Evolutionary conservation across 129 eudicot genomes (phyloP).

Genomic region (Apium graveolens): DNA sequence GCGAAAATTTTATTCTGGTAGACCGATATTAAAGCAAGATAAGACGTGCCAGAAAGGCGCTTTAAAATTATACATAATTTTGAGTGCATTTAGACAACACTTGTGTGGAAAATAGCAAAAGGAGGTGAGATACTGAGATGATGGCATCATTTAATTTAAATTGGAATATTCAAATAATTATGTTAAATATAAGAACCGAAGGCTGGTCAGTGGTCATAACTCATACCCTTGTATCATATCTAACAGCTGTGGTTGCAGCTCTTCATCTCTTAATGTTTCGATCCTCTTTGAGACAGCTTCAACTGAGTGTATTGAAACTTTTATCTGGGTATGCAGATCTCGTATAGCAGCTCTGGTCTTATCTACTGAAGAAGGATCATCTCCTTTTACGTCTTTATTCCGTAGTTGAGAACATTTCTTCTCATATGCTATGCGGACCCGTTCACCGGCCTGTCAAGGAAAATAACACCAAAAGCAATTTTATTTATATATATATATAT

Average conservation of each 20-base stretch:
- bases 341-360: conserved; percentile 73
- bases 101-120: neutral
- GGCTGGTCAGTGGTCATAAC: conserved; percentile 25
- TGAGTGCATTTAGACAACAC: neutral
- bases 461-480: conserved; percentile 11
- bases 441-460: conserved; percentile 70
- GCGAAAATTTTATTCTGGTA: too few relatives aligned
- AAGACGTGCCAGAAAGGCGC: neutral
- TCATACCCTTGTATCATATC: conserved; percentile 79
- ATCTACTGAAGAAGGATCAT: conserved; percentile 57
- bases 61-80: neutral
- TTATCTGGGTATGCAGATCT: conserved; percentile 75
- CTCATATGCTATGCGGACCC: conserved; percentile 75
- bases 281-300: conserved; percentile 93
- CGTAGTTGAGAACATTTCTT: conserved; percentile 78
- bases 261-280: conserved; percentile 87
- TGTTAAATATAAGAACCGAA: neutral
- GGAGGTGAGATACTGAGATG: conserved; percentile 2
- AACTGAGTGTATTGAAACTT: conserved; percentile 92
- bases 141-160: neutral
- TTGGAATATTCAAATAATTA: neutral
- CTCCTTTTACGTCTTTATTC: conserved; percentile 82
- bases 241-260: conserved; percentile 85
- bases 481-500: neutral
- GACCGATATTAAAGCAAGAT: neutral